These are phyloP conservation scores for Melanopsichium pennsylvanicum DNA, from an alignment of 1,284 basidiomycete genomes.

Conservation along the genomic window DNA sequence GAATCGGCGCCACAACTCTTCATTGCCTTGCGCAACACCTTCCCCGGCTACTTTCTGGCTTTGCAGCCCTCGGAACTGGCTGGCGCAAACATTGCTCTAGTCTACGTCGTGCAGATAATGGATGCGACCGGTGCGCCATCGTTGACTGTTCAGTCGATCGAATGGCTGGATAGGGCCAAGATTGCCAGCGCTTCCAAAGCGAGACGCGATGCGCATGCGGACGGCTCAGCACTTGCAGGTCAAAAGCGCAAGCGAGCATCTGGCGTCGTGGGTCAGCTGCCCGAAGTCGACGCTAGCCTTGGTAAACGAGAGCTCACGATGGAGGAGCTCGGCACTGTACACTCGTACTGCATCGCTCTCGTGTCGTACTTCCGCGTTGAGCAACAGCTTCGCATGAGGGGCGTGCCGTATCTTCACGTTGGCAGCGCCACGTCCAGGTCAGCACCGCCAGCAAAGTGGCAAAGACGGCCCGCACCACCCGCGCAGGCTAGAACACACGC, in stretches of 20 bases:
- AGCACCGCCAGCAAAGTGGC: constrained; percentile 23
- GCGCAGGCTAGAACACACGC: background rate
- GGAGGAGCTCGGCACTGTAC: constrained; percentile 46
- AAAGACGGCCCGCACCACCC: background rate
- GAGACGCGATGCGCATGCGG: background rate
- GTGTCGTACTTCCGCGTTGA: constrained; percentile 89
- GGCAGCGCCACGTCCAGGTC: constrained; percentile 69
- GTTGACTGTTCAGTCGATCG: constrained; percentile 45
- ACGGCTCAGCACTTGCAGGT: constrained; percentile 1
- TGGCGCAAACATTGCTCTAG: constrained; percentile 36
- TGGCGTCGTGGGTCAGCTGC: background rate
- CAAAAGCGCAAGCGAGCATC: constrained; percentile 21
- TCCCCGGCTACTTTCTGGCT: constrained; percentile 50
- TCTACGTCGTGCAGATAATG: constrained; percentile 42
- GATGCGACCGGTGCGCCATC: constrained; percentile 27
- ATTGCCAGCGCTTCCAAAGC: constrained; percentile 17
- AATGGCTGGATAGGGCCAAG: constrained; percentile 51
- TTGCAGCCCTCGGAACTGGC: constrained; percentile 38
- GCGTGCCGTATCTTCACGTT: constrained; percentile 80
- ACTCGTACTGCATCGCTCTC: constrained; percentile 74
- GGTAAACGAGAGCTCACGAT: constrained; percentile 21
- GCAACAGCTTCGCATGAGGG: constrained; percentile 80
- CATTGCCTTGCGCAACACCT: constrained; percentile 42
- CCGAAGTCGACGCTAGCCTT: background rate
- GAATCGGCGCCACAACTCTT: constrained; percentile 39